Conservation (phyloP, 2,329 filamentous ascomycete species). For the Seiridium unicorne region DNA sequence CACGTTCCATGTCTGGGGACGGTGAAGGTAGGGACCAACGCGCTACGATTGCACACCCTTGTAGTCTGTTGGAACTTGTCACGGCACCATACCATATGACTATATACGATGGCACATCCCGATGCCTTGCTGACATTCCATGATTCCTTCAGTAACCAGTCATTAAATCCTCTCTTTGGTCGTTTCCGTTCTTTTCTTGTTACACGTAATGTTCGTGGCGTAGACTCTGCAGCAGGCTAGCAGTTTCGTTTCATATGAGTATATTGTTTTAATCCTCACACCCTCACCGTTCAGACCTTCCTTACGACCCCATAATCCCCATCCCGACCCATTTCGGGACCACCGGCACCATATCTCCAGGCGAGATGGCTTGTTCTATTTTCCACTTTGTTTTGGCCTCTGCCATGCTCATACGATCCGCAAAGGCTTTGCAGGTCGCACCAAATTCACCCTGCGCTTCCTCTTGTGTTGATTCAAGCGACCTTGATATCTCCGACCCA, state of each 20-base stretch:
- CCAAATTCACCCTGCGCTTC: slow-evolving; percentile 53
- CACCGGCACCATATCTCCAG: slow-evolving; percentile 11
- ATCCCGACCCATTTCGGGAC: background rate
- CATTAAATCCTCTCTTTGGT: slow-evolving; percentile 1
- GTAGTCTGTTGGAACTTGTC: background rate
- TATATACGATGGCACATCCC: slow-evolving; percentile 7
- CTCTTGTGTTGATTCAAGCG: slow-evolving; percentile 43
- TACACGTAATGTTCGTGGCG: slow-evolving; percentile 8
- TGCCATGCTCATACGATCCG: slow-evolving; percentile 14
- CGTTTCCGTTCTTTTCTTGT: slow-evolving; percentile 13
- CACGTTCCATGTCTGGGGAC: background rate
- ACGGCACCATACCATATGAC: background rate
- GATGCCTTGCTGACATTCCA: background rate
- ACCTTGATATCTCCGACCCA: slow-evolving; percentile 41
- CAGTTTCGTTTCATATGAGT: slow-evolving; percentile 12
- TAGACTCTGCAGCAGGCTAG: slow-evolving; percentile 26
- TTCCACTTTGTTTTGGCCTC: slow-evolving; percentile 21
- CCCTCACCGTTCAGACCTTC: background rate
- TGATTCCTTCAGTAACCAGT: background rate
- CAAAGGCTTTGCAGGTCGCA: slow-evolving; percentile 43
- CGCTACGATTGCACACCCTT: background rate
- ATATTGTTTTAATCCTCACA: background rate
- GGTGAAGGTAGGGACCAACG: background rate
- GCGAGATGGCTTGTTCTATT: slow-evolving; percentile 22
- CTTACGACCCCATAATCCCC: background rate